These are phyloP conservation scores for Microsporum canis DNA, from an alignment of 2,329 filamentous ascomycete genomes.

Conservation along the genomic window DNA sequence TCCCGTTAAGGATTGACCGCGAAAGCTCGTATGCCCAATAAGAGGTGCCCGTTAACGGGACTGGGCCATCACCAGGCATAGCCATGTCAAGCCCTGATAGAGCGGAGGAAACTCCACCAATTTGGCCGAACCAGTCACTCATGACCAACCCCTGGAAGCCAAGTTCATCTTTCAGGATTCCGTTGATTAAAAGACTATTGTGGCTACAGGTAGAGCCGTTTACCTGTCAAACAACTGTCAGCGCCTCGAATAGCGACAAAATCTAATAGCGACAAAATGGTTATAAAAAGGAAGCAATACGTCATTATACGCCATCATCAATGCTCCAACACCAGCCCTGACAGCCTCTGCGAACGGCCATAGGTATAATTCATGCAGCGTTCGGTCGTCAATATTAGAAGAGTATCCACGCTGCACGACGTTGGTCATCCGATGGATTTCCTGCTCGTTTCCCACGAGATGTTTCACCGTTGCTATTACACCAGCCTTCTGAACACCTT, in stretches of 20 bases:
- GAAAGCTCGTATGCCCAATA: constrained; percentile 49
- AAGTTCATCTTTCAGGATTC: constrained; percentile 60
- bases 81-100: constrained; percentile 57
- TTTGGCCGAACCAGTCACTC: constrained; percentile 58
- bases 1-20: constrained; percentile 45
- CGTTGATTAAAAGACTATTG: constrained; percentile 58
- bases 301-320: constrained; percentile 36
- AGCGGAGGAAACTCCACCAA: constrained; percentile 48
- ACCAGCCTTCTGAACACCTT: constrained; percentile 46
- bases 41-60: constrained; percentile 43
- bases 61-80: constrained; percentile 51
- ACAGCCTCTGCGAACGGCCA: constrained; percentile 44
- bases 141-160: constrained; percentile 62
- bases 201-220: constrained; percentile 57
- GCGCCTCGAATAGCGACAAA: neutral
- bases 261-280: neutral
- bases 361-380: constrained; percentile 36
- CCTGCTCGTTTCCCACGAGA: constrained; percentile 41
- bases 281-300: constrained; percentile 14
- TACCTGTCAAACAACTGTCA: constrained; percentile 31
- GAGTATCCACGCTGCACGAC: constrained; percentile 30
- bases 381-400: constrained; percentile 42
- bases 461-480: constrained; percentile 50
- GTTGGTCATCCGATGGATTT: constrained; percentile 40
- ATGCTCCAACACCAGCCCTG: constrained; percentile 37